Conservation (phyloP, 2,329 filamentous ascomycete species). For the Knufia fluminis region DNA sequence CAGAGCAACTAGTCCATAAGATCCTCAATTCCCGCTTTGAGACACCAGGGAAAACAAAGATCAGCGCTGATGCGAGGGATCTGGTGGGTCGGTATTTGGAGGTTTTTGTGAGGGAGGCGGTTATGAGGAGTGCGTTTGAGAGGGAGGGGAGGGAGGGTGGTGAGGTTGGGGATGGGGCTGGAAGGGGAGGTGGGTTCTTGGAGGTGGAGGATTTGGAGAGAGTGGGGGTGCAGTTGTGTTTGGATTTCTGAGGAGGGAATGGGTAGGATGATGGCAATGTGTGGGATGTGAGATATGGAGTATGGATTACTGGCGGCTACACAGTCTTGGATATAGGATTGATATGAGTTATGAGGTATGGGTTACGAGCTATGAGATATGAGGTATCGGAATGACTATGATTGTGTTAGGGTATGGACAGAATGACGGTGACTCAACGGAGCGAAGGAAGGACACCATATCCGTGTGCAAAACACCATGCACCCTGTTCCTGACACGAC, state of each 20-base stretch:
- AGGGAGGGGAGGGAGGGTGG: constrained; percentile 36
- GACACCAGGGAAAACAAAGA: constrained; percentile 57
- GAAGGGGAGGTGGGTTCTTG: constrained; percentile 27
- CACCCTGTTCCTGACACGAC: too few relatives aligned
- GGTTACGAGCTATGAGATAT: too few relatives aligned
- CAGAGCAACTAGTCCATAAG: constrained; percentile 62
- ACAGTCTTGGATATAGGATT: too few relatives aligned
- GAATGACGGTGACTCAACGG: too few relatives aligned
- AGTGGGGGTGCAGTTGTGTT: constrained; percentile 69
- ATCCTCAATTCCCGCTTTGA: constrained; percentile 72
- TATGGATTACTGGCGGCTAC: too few relatives aligned
- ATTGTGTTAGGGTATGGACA: too few relatives aligned
- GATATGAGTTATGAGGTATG: background rate
- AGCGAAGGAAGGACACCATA: too few relatives aligned
- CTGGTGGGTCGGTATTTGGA: constrained; percentile 80
- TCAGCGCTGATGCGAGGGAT: constrained; percentile 67
- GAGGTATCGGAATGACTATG: too few relatives aligned
- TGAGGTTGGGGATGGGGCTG: constrained; percentile 22
- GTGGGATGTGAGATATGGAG: background rate
- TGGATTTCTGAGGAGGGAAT: constrained; percentile 60
- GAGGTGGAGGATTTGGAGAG: constrained; percentile 87
- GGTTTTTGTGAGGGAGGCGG: constrained; percentile 79
- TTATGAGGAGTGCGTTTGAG: constrained; percentile 68
- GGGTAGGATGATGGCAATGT: background rate
- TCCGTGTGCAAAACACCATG: too few relatives aligned